A percentile compares a stretch with the other conserved stretches of the same genome.
Evolutionary conservation across 352 stramenopile genomes (phyloP).

Genomic region (Globisporangium viniferum): DNA sequence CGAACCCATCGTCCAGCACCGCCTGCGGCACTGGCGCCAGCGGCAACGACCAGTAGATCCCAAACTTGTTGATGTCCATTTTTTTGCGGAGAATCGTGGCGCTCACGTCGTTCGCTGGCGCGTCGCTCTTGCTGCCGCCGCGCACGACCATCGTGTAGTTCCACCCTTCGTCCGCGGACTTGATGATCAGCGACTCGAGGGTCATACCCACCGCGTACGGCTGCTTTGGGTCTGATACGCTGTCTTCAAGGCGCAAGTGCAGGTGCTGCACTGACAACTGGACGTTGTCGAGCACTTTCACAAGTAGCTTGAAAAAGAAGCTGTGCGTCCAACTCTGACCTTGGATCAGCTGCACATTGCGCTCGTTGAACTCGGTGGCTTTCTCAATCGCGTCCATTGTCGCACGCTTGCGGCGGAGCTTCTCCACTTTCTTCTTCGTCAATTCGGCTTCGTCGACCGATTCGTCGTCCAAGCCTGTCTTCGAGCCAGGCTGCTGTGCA

Average conservation of each 20-base stretch:
- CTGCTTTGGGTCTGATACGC: conserved; percentile 34
- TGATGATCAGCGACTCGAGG: conserved; percentile 76
- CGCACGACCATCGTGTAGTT: conserved; percentile 84
- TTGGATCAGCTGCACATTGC: conserved; percentile 23
- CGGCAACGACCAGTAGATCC: conserved; percentile 73
- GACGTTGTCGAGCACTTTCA: conserved; percentile 84
- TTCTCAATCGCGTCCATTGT: conserved; percentile 79
- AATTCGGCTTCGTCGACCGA: conserved; percentile 4
- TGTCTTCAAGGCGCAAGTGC: conserved; percentile 71
- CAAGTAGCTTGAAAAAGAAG: conserved; percentile 73
- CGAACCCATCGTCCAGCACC: conserved; percentile 46
- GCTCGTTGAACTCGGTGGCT: conserved; percentile 58
- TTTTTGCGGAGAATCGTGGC: conserved; percentile 72
- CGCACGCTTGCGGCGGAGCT: conserved; percentile 68
- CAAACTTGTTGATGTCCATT: conserved; percentile 79
- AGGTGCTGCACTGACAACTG: conserved; percentile 78
- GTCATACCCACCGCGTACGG: conserved; percentile 71
- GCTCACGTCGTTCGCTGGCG: conserved; percentile 1
- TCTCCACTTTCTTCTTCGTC: conserved; percentile 29
- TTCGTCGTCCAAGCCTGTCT: conserved; percentile 7
- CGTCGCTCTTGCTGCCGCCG: conserved; percentile 18
- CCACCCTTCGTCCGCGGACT: conserved; percentile 75
- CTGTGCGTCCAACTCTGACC: conserved; percentile 60
- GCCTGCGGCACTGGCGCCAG: conserved; percentile 40
- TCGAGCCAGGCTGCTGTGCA: conserved; percentile 11